These are phyloP conservation scores for Fusarium sambucinum DNA, from an alignment of 2,329 filamentous ascomycete genomes.

Conservation along the genomic window DNA sequence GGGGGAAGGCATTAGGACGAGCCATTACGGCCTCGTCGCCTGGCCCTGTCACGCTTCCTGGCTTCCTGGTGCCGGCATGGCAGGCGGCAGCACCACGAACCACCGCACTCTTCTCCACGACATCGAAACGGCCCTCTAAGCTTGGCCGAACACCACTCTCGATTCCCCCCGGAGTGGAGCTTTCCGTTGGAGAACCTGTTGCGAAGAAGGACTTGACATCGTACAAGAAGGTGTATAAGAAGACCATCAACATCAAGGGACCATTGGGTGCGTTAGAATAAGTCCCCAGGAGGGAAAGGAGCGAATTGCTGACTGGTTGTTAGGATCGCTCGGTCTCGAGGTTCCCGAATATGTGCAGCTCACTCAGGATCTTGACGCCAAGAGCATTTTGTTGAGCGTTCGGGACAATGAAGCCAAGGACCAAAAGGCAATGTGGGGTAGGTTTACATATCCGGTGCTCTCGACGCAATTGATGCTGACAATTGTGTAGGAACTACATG, in stretches of 20 bases:
- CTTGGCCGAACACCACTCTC: constrained; percentile 85
- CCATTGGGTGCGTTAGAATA: constrained; percentile 73
- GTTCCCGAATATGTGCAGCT: constrained; percentile 85
- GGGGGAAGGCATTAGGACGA: constrained; percentile 70
- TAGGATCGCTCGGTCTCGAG: constrained; percentile 79
- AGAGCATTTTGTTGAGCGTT: constrained; percentile 77
- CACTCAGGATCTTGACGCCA: constrained; percentile 71
- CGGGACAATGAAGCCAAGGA: constrained; percentile 75
- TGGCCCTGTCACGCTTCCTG: constrained; percentile 68
- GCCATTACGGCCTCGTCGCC: constrained; percentile 60
- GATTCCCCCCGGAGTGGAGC: constrained; percentile 84
- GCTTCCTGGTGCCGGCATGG: constrained; percentile 80
- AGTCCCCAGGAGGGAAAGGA: background rate
- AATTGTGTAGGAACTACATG: constrained; percentile 79
- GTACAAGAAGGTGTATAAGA: constrained; percentile 71
- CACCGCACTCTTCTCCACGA: constrained; percentile 73
- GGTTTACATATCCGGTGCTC: constrained; percentile 34
- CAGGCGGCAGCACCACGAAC: constrained; percentile 59
- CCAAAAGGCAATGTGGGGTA: constrained; percentile 97
- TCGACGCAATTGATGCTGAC: constrained; percentile 15
- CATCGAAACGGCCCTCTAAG: constrained; percentile 77
- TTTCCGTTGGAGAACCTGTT: constrained; percentile 74
- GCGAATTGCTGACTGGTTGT: constrained; percentile 31
- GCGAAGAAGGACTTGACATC: constrained; percentile 67
- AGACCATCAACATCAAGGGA: constrained; percentile 80